Evolutionary conservation across 2,329 filamentous ascomycete genomes (phyloP).

Genomic region (Fusarium udum): DNA sequence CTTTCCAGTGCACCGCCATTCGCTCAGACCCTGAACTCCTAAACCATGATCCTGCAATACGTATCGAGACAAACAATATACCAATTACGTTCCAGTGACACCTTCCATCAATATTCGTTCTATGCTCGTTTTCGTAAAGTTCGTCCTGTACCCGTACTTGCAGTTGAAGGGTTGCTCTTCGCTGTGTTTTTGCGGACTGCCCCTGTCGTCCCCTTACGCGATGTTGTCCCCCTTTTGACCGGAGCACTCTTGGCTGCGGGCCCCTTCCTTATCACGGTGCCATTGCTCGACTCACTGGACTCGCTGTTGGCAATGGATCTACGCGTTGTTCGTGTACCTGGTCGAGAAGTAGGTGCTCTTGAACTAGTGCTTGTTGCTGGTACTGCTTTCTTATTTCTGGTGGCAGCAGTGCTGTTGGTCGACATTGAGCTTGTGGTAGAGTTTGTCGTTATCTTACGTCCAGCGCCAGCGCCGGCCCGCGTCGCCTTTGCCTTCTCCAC

Average conservation of each 20-base stretch:
- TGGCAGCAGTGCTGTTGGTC: conserved; percentile 46
- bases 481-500: conserved; percentile 69
- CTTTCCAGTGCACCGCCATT: conserved; percentile 23
- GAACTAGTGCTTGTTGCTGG: conserved; percentile 45
- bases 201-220: conserved; percentile 65
- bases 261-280: conserved; percentile 70
- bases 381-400: conserved; percentile 49
- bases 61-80: conserved; percentile 13
- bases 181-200: conserved; percentile 52
- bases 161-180: conserved; percentile 43
- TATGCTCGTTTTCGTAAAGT: conserved; percentile 65
- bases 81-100: background rate
- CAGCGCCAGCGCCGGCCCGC: conserved; percentile 55
- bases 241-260: conserved; percentile 50
- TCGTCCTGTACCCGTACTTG: conserved; percentile 59
- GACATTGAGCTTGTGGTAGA: conserved; percentile 57
- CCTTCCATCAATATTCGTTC: conserved; percentile 8
- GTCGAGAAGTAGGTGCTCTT: conserved; percentile 49
- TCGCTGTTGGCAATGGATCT: conserved; percentile 70
- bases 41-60: conserved; percentile 6
- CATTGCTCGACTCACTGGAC: conserved; percentile 70
- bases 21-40: conserved; percentile 33
- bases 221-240: conserved; percentile 63
- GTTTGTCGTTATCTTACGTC: conserved; percentile 57
- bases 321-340: conserved; percentile 59